Evolutionary conservation across 768 basidiomycete genomes (phyloP), one percentile per base, ranked within the genome.

Genomic region (Tylopilus subfusipes): DNA sequence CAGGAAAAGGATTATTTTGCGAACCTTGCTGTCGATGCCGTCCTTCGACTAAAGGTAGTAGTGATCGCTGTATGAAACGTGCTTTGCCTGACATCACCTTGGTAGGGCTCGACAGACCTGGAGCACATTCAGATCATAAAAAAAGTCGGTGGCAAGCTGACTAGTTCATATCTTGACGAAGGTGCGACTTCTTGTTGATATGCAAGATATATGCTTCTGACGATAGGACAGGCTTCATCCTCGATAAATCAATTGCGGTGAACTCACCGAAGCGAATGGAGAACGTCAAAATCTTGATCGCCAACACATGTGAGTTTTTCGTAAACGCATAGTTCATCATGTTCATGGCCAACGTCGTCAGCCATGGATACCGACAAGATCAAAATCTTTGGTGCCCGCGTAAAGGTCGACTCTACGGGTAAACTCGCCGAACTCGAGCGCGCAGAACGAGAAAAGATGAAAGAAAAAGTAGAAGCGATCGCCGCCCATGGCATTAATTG

Each of bases 281-380:
- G 68, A 95, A 95, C 61, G 95, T 83, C 21, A 98, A 92, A 71
- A 98, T 98, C 58, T 75, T 99, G 56, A 95, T 99, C 57, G 93
- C 96, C 48, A 98, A 98, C 65, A 99, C 97, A n/a, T 91, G 95
- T 94, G 64, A 60, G 91, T 73, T 11, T 11, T 42, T 11, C 31
- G 11, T 24, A 19, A n/a, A 31, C 29, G 9, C 11, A 31, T 25
- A 13, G 2, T 25, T 45, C 19, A 21, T 24, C 16, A 16, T 31
- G 14, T 18, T 53, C n/a, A 49, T 45, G 34, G 19, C 13, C 10
- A 16, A 46, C 19, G 12, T 45, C 53, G 7, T 39, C 60, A 95
- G 94, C 97, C 4, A 98, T 98, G 97, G 97, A 99, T 74, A 99
- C 97, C 25, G 97, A 99, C 75, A 99, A 99, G 73, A 97, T 98